A percentile compares a stretch with the other conserved stretches of the same genome.
Evolutionary conservation across 106 monocot species (phyloP).

Genomic region (Acorus calamus): DNA sequence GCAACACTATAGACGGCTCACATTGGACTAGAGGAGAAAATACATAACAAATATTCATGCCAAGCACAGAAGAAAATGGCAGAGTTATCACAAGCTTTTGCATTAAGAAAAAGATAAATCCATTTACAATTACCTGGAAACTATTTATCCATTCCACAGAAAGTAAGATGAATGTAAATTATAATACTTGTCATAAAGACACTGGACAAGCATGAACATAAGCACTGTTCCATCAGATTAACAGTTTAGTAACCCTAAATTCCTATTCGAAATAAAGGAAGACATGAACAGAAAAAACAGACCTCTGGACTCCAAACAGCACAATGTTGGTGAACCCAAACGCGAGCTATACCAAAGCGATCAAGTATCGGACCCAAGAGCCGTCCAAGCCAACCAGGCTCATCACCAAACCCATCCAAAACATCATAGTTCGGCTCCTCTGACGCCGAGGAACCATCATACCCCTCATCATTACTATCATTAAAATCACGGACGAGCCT

Average conservation of each 20-base stretch:
- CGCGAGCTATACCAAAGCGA: slow-evolving; percentile 70
- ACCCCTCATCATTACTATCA: slow-evolving; percentile 83
- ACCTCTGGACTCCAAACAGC: slow-evolving; percentile 99
- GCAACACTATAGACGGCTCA: too few species aligned
- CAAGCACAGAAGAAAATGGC: too few species aligned
- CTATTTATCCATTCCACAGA: too few species aligned
- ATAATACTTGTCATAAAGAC: too few species aligned
- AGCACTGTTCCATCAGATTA: not conserved
- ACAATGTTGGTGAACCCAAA: slow-evolving; percentile 97
- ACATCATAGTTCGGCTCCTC: slow-evolving; percentile 85
- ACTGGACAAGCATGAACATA: too few species aligned
- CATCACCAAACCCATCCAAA: slow-evolving; percentile 94
- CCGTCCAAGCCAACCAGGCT: slow-evolving; percentile 83
- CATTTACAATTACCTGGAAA: too few species aligned
- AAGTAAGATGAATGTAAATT: too few species aligned
- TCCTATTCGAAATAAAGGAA: not conserved
- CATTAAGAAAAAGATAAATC: too few species aligned
- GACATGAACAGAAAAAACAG: slow-evolving; percentile 2
- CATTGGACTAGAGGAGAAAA: too few species aligned
- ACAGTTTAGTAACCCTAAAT: not conserved
- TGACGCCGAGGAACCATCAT: slow-evolving; percentile 60
- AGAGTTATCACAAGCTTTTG: too few species aligned
- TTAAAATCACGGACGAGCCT: slow-evolving; percentile 43
- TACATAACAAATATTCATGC: too few species aligned
- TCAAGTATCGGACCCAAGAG: slow-evolving; percentile 81